Evolutionary conservation across 2,329 filamentous ascomycete genomes (phyloP).

Genomic region (Endocalyx cinctus): DNA sequence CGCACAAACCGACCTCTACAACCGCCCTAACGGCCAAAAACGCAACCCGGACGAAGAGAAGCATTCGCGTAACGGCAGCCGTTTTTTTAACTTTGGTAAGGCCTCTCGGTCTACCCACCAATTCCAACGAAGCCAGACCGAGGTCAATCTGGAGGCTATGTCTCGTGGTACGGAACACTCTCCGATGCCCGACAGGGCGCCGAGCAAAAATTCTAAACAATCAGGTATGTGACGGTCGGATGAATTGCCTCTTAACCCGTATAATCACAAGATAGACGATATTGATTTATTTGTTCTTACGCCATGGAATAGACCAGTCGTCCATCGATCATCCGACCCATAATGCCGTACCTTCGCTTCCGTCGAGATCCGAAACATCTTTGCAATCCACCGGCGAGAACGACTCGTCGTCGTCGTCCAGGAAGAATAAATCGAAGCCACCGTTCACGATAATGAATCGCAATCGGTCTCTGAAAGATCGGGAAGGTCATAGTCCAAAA

Average conservation of each 20-base stretch:
- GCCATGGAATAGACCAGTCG: slow-evolving; percentile 20
- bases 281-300: background rate
- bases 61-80: slow-evolving; percentile 26
- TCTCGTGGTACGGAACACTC: slow-evolving; percentile 24
- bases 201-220: slow-evolving; percentile 25
- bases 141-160: slow-evolving; percentile 20
- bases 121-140: slow-evolving; percentile 17
- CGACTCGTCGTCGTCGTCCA: slow-evolving; percentile 37
- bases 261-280: background rate
- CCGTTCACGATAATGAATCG: slow-evolving; percentile 50
- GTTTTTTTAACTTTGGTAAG: slow-evolving; percentile 29
- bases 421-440: slow-evolving; percentile 51
- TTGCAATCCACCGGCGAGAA: slow-evolving; percentile 44
- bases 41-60: slow-evolving; percentile 22
- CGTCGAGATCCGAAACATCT: slow-evolving; percentile 49
- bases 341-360: slow-evolving; percentile 35
- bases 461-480: slow-evolving; percentile 47
- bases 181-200: slow-evolving; percentile 22
- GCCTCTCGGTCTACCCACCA: slow-evolving; percentile 19
- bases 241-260: no score
- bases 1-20: slow-evolving; percentile 7
- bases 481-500: slow-evolving; percentile 31
- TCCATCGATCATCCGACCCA: slow-evolving; percentile 31
- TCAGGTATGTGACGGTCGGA: slow-evolving; percentile 24
- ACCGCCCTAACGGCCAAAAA: no score